Evolutionary conservation across 352 stramenopile species (phyloP), one percentile per base, ranked within the genome.

Genomic region (Phytopythium oedochilum): DNA sequence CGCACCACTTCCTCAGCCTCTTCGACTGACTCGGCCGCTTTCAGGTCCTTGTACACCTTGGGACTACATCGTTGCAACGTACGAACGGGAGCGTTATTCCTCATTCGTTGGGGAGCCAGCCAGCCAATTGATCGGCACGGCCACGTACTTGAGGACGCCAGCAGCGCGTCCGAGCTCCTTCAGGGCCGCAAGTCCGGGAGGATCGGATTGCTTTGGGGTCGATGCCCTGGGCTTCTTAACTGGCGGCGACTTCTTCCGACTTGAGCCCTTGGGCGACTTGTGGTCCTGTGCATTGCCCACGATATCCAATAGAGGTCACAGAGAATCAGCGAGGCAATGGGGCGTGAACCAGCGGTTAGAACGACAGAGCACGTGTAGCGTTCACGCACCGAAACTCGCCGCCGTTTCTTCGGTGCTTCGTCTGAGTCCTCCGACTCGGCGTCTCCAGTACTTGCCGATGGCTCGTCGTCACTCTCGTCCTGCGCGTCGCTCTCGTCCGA

Each of bases 141-240:
- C 10, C 9, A 70, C 80, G 38, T 63, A 94, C 84, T 74, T 83
- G 11, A 92, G 57, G 35, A 90, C 48, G 2, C 84, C 76, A 25
- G 82, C 80, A 5, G 75, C 83, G 3, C 78, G 77, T 8, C 78
- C 82, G 12, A 94, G 47, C 53, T 89, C 75, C 45, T 92, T 94
- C 17, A 94, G 70, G 12, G 73, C 55, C 12, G 68, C 60, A 23
- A 92, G 47, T 5, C 84, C 82, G 0, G 69, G 59, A 7, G 82
- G 64, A 18, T 90, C 74, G 2, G 38, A n/a, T 14, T 53, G 55
- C 51, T 64, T 69, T 10, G 23, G 15, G 29, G 28, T 57, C 35
- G 62, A 75, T 5, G 42, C 12, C 40, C 6, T 43, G 6, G 22
- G 17, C 32, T 69, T 79, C 42, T 78, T 86, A 10, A 28, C 32